Conservation (phyloP, 1,139 yeast species). For the Williopsis jadinii region DNA sequence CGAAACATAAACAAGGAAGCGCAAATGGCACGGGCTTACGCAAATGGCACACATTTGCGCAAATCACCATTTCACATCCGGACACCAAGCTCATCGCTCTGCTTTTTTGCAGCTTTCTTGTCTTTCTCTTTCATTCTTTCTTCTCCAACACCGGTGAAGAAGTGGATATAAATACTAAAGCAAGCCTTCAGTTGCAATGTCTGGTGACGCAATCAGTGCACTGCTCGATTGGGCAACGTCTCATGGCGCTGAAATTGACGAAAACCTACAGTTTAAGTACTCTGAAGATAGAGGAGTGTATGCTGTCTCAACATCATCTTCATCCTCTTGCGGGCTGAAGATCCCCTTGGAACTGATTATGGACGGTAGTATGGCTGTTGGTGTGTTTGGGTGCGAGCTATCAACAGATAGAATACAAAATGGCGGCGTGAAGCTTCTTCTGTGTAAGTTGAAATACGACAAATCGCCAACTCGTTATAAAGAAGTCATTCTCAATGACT, state of each 20-base stretch:
- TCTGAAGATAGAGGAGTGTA: slow-evolving; percentile 32
- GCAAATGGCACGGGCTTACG: too few species aligned
- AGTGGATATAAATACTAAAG: too few species aligned
- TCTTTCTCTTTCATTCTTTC: slow-evolving; percentile 2
- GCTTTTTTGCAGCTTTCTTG: not conserved
- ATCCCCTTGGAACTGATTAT: slow-evolving; percentile 36
- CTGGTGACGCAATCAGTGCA: slow-evolving; percentile 14
- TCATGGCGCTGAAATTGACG: slow-evolving; percentile 40
- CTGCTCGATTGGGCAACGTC: slow-evolving; percentile 42
- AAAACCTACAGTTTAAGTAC: slow-evolving; percentile 26
- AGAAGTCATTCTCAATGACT: slow-evolving; percentile 7
- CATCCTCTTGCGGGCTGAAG: slow-evolving; percentile 23
- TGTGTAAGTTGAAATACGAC: slow-evolving; percentile 35
- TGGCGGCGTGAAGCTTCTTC: slow-evolving; percentile 38
- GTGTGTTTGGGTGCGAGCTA: slow-evolving; percentile 28
- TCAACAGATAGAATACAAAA: slow-evolving; percentile 30
- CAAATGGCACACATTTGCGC: too few species aligned
- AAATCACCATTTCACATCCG: not conserved
- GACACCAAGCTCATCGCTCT: slow-evolving; percentile 1
- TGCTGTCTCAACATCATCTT: slow-evolving; percentile 26
- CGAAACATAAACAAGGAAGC: not conserved
- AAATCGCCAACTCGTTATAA: slow-evolving; percentile 21
- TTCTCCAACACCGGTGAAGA: not conserved
- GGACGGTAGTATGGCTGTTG: slow-evolving; percentile 36
- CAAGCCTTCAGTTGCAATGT: not conserved